Conservation (phyloP, 2,329 filamentous ascomycete genomes). For the Periglandula ipomoeae region DNA sequence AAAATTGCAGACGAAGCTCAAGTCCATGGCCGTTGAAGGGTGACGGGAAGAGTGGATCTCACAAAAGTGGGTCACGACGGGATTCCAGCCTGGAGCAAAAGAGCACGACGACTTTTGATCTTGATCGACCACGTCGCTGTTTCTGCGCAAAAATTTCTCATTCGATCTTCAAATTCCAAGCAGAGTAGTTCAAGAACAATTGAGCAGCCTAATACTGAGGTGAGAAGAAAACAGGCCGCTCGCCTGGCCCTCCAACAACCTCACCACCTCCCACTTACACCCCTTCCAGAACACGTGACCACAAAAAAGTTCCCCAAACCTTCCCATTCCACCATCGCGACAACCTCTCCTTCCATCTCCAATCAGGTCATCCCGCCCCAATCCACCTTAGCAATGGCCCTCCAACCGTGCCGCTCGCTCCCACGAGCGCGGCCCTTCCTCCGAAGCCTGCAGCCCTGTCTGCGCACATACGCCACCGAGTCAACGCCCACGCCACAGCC, state of each 20-base stretch:
- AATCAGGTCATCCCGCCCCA: not conserved
- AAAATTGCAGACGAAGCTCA: too few species aligned
- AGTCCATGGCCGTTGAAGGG: too few species aligned
- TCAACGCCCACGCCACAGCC: conserved; percentile 15
- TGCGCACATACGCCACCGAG: conserved; percentile 22
- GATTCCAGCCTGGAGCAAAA: not conserved
- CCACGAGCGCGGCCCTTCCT: conserved; percentile 16
- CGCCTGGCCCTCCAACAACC: too few species aligned
- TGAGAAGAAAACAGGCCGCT: too few species aligned
- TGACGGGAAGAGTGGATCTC: too few species aligned
- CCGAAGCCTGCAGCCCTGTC: conserved; percentile 14
- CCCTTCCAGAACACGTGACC: conserved; percentile 1
- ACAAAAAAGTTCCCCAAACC: not conserved
- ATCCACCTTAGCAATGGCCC: conserved; percentile 25
- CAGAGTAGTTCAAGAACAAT: too few species aligned
- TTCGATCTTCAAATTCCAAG: too few species aligned
- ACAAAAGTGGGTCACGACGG: not conserved
- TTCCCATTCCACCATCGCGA: not conserved
- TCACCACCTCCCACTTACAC: too few species aligned
- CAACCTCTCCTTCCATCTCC: not conserved
- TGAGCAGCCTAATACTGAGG: too few species aligned
- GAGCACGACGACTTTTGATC: too few species aligned
- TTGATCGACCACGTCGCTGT: too few species aligned
- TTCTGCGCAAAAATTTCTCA: too few species aligned
- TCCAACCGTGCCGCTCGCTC: conserved; percentile 24